These are phyloP conservation scores for Meyerozyma carpophila DNA, from an alignment of 1,139 yeast genomes.

Conservation along the genomic window DNA sequence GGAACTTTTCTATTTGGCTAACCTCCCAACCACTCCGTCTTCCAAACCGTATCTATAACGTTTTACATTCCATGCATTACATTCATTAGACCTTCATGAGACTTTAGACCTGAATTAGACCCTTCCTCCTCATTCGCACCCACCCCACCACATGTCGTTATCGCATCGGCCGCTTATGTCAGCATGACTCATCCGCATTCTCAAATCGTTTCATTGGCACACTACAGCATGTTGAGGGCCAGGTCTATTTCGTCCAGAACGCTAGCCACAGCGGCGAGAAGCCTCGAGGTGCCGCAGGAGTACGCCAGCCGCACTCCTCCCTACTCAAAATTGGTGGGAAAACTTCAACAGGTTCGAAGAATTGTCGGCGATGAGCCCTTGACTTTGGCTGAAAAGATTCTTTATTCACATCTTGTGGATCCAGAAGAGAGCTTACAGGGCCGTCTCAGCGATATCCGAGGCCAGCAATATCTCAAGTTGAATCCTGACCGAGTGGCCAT, in stretches of 20 bases:
- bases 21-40: too few relatives aligned
- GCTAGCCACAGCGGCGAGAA: slow-evolving; percentile 18
- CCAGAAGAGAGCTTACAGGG: slow-evolving; percentile 73
- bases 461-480: slow-evolving; percentile 78
- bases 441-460: slow-evolving; percentile 60
- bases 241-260: slow-evolving; percentile 8
- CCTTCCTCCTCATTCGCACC: too few relatives aligned
- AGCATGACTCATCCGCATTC: slow-evolving; percentile 1
- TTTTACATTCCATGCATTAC: too few relatives aligned
- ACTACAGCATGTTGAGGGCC: neutral
- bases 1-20: neutral
- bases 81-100: too few relatives aligned
- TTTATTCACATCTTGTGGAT: slow-evolving; percentile 83
- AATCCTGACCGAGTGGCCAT: slow-evolving; percentile 98
- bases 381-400: slow-evolving; percentile 88
- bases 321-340: slow-evolving; percentile 65
- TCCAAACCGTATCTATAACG: too few relatives aligned
- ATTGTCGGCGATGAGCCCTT: slow-evolving; percentile 69
- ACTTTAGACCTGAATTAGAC: too few relatives aligned
- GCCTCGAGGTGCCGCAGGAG: slow-evolving; percentile 48
- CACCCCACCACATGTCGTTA: neutral
- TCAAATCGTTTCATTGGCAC: neutral
- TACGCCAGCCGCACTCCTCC: slow-evolving; percentile 78
- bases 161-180: neutral
- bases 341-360: slow-evolving; percentile 56